Evolutionary conservation across 352 stramenopile genomes (phyloP).

Genomic region (Pythium brachiatum): DNA sequence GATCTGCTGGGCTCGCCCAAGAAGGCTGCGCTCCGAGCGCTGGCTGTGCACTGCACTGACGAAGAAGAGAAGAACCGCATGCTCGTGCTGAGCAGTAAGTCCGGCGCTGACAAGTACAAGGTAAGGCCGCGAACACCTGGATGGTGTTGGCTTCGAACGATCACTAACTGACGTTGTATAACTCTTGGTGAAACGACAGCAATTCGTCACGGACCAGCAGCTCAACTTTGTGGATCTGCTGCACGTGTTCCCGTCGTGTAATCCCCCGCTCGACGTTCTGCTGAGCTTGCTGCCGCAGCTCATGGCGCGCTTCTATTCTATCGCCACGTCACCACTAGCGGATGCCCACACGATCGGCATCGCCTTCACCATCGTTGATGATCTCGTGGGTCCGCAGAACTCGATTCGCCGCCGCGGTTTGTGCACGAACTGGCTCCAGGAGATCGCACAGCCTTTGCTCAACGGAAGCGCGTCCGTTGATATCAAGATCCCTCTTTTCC

Average conservation of each 20-base stretch:
- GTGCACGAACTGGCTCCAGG: constrained; percentile 65
- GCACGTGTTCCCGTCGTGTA: constrained; percentile 90
- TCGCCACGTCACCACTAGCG: constrained; percentile 91
- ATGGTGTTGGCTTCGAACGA: neutral
- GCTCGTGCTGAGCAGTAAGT: constrained; percentile 69
- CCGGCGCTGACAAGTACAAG: constrained; percentile 64
- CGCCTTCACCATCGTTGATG: constrained; percentile 92
- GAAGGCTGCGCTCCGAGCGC: constrained; percentile 64
- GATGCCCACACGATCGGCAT: constrained; percentile 68
- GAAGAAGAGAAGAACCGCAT: constrained; percentile 58
- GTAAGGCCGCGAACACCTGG: constrained; percentile 22
- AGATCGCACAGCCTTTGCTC: constrained; percentile 45
- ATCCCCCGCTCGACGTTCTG: constrained; percentile 83
- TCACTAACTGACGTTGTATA: neutral
- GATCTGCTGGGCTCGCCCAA: constrained; percentile 85
- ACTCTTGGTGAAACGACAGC: constrained; percentile 30
- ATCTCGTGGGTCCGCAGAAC: constrained; percentile 41
- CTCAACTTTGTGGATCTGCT: constrained; percentile 91
- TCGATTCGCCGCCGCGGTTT: constrained; percentile 45
- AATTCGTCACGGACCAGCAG: constrained; percentile 86
- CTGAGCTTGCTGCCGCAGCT: constrained; percentile 86
- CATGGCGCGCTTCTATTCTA: constrained; percentile 95
- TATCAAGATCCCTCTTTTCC: constrained; percentile 83
- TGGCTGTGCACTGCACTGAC: constrained; percentile 64
- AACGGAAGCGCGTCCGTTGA: neutral